Conservation (phyloP, 2,329 filamentous ascomycete species). For the Leptographium wingfieldii region DNA sequence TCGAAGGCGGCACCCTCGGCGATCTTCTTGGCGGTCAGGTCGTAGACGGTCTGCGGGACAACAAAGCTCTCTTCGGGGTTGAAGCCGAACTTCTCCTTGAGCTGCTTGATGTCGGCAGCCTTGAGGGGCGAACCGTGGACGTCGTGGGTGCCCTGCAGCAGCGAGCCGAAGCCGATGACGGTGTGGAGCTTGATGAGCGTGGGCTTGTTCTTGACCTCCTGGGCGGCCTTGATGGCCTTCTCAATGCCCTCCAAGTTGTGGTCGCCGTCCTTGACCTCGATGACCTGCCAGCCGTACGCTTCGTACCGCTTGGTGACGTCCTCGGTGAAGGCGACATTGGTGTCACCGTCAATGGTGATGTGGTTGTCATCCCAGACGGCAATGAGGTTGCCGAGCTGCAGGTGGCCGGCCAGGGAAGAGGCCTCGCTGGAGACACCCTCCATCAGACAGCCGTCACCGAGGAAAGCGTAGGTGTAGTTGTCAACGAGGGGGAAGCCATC, state of each 20-base stretch:
- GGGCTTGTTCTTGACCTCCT: constrained; percentile 90
- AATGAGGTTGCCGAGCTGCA: constrained; percentile 96
- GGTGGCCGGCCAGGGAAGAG: constrained; percentile 81
- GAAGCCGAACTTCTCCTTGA: constrained; percentile 94
- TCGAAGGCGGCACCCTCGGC: constrained; percentile 79
- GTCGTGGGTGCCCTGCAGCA: constrained; percentile 82
- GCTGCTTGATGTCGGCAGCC: constrained; percentile 81
- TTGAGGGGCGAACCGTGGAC: constrained; percentile 96
- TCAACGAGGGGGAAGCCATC: constrained; percentile 79
- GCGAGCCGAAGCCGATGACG: constrained; percentile 92
- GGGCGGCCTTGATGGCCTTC: constrained; percentile 71
- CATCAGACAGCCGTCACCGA: constrained; percentile 97
- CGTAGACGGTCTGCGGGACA: constrained; percentile 90
- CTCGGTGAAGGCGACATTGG: constrained; percentile 92
- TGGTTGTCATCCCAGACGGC: constrained; percentile 98
- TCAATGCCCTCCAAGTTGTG: constrained; percentile 78
- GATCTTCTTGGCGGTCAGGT: constrained; percentile 74
- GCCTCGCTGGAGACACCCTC: constrained; percentile 95
- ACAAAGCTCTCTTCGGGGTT: constrained; percentile 87
- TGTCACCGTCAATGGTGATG: constrained; percentile 91
- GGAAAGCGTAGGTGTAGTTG: constrained; percentile 96
- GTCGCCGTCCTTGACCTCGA: constrained; percentile 79
- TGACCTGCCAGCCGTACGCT: constrained; percentile 90
- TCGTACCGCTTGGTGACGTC: constrained; percentile 92
- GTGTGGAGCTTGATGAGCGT: constrained; percentile 93